Conservation (phyloP, 805 yeast genomes). For the Myxozyma nipponensis region DNA sequence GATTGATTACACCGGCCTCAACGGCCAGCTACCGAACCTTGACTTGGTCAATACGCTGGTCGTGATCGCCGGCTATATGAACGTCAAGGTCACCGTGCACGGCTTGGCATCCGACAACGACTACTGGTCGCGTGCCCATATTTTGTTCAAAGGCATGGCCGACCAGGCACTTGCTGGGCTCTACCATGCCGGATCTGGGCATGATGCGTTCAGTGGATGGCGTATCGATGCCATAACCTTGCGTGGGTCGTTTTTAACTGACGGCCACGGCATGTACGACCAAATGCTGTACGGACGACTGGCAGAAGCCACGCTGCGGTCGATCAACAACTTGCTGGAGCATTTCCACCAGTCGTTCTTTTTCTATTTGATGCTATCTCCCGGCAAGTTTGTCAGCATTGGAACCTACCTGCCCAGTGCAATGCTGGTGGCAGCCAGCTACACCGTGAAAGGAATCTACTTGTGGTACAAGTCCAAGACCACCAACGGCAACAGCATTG, state of each 20-base stretch:
- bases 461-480: conserved; percentile 14
- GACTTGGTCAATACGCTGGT: conserved; percentile 83
- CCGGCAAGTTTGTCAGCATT: conserved; percentile 79
- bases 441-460: conserved; percentile 61
- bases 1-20: conserved; percentile 77
- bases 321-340: conserved; percentile 86
- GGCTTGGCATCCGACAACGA: conserved; percentile 37
- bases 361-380: conserved; percentile 78
- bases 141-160: conserved; percentile 61
- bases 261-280: conserved; percentile 46
- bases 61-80: conserved; percentile 71
- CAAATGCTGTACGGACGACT: conserved; percentile 89
- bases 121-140: conserved; percentile 49
- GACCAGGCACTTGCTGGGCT: conserved; percentile 71
- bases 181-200: conserved; percentile 52
- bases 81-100: conserved; percentile 65
- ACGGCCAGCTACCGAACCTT: conserved; percentile 93
- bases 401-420: conserved; percentile 92
- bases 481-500: conserved; percentile 11
- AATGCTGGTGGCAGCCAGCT: conserved; percentile 62
- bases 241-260: conserved; percentile 45
- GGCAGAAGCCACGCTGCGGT: conserved; percentile 79
- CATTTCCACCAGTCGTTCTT: conserved; percentile 97
- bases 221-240: conserved; percentile 86
- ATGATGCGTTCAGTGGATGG: conserved; percentile 95